Evolutionary conservation across 768 basidiomycete species (phyloP).

Genomic region (Sutorius australiensis): DNA sequence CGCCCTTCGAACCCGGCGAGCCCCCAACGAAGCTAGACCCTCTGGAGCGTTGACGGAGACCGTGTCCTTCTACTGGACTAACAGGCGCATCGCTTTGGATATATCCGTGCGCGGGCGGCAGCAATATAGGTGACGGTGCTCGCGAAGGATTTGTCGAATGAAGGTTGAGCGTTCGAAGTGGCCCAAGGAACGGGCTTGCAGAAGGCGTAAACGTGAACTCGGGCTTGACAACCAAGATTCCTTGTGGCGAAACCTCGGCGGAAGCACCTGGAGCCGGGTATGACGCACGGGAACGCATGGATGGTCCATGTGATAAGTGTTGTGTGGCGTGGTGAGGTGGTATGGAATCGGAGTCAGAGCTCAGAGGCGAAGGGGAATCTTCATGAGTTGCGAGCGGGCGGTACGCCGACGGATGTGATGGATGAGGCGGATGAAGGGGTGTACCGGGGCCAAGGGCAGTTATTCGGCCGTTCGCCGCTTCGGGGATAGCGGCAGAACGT

Average conservation of each 20-base stretch:
- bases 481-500: conserved; percentile 13
- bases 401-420: conserved; percentile 31
- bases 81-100: conserved; percentile 25
- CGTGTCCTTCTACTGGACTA: conserved; percentile 34
- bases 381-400: conserved; percentile 42
- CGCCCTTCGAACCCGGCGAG: conserved; percentile 33
- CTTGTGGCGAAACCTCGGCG: conserved; percentile 32
- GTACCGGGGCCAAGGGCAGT: conserved; percentile 18
- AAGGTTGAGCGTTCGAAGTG: conserved; percentile 69
- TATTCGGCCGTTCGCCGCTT: conserved; percentile 15
- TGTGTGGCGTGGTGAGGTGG: conserved; percentile 29
- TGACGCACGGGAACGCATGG: conserved; percentile 26
- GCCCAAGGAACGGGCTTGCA: conserved; percentile 77
- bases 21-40: conserved; percentile 35
- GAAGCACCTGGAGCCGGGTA: conserved; percentile 18
- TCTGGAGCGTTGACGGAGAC: conserved; percentile 25
- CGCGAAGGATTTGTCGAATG: conserved; percentile 67
- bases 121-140: conserved; percentile 65
- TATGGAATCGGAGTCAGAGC: conserved; percentile 57
- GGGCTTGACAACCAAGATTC: conserved; percentile 22
- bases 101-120: conserved; percentile 47
- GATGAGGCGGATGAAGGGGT: conserved; percentile 41
- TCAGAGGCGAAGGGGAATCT: conserved; percentile 67
- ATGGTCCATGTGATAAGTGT: conserved; percentile 28
- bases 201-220: conserved; percentile 59